phyloP scores from a whole-genome alignment of 2,329 filamentous ascomycete species.

The Acrocalymma vagum region DNA sequence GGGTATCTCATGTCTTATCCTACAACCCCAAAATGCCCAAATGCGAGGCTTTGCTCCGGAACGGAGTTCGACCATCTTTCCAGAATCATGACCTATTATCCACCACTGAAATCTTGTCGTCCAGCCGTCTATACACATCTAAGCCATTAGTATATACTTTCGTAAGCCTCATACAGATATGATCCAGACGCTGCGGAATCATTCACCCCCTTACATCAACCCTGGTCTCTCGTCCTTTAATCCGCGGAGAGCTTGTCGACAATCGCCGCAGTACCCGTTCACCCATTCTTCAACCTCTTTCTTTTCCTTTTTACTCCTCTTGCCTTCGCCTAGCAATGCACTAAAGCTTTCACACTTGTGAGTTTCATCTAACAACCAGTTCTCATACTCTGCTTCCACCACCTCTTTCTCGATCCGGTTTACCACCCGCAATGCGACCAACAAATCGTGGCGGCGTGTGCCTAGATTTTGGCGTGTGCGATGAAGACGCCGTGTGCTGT shows the following conservation, averaged over 20 bases:
- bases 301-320: constrained; percentile 49
- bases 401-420: constrained; percentile 90
- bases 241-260: constrained; percentile 52
- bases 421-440: constrained; percentile 89
- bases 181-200: too few species aligned
- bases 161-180: too few species aligned
- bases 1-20: too few species aligned
- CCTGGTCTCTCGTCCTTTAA: constrained; percentile 6
- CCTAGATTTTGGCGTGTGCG: constrained; percentile 85
- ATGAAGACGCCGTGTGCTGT: constrained; percentile 66
- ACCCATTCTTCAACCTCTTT: constrained; percentile 65
- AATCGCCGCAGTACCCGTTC: constrained; percentile 70
- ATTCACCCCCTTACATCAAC: constrained; percentile 16
- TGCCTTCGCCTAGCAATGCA: constrained; percentile 49
- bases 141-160: too few species aligned
- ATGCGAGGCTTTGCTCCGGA: too few species aligned
- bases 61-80: too few species aligned
- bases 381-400: constrained; percentile 88
- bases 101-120: too few species aligned
- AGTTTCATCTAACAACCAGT: constrained; percentile 86
- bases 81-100: too few species aligned
- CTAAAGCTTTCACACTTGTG: constrained; percentile 74
- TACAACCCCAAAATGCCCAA: too few species aligned
- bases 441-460: constrained; percentile 84
- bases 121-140: too few species aligned